A percentile compares a stretch with the other conserved stretches of the same genome.
Evolutionary conservation across 2,329 filamentous ascomycete species (phyloP).

Genomic region (Pleurostoma richardsiae): DNA sequence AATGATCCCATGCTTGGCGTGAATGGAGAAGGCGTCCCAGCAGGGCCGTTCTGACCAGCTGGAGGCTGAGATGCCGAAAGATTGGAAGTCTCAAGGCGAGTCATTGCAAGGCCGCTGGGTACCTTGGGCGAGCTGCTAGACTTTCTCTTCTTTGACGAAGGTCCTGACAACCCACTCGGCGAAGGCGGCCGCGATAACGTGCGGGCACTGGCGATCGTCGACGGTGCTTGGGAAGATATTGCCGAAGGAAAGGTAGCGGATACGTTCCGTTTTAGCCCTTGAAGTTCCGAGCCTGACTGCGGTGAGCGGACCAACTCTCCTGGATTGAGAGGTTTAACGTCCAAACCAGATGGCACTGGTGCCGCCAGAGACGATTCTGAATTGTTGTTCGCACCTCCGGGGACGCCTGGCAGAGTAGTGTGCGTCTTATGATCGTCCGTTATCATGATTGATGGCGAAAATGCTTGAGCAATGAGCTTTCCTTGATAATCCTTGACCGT

Average conservation of each 20-base stretch:
- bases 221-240: no score
- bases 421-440: constrained; percentile 97
- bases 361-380: no score
- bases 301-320: no score
- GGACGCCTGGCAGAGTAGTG: constrained; percentile 21
- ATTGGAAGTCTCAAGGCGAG: constrained; percentile 60
- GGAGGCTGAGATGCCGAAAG: constrained; percentile 23
- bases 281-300: no score
- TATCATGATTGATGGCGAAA: constrained; percentile 89
- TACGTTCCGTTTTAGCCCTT: no score
- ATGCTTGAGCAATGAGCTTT: constrained; percentile 74
- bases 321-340: no score
- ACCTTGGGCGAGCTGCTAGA: constrained; percentile 64
- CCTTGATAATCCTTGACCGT: constrained; percentile 81
- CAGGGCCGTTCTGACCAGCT: constrained; percentile 25
- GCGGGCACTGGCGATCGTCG: constrained; percentile 18
- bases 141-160: constrained; percentile 76
- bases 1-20: constrained; percentile 41
- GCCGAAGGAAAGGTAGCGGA: no score
- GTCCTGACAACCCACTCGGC: constrained; percentile 56
- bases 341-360: no score
- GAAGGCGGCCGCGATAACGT: constrained; percentile 71
- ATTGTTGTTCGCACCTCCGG: no score
- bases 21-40: constrained; percentile 35
- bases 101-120: constrained; percentile 75